Evolutionary conservation across 202 grass and related monocot genomes (phyloP).

Genomic region (Setaria italica): DNA sequence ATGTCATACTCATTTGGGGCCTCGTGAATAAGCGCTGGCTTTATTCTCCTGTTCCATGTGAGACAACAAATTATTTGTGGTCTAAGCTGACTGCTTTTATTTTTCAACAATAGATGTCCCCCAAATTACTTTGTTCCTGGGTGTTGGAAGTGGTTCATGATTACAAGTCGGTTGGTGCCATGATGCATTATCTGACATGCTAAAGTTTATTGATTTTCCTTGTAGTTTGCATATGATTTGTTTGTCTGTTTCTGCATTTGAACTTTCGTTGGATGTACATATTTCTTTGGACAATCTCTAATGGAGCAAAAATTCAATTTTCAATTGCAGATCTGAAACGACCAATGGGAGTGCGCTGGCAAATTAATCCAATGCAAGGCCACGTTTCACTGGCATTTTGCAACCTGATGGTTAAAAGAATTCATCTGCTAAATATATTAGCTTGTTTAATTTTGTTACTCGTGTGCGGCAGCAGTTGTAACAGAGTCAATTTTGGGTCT

Average conservation of each 20-base stretch:
- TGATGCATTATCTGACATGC: neutral
- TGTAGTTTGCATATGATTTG: neutral
- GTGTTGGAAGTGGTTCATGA: neutral
- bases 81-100: neutral
- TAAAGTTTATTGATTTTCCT: neutral
- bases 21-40: neutral
- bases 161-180: neutral
- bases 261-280: neutral
- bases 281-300: constrained; percentile 6
- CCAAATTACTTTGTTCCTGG: neutral
- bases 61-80: neutral
- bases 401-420: constrained; percentile 9
- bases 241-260: neutral
- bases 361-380: constrained; percentile 13
- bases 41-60: neutral
- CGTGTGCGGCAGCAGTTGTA: constrained; percentile 13
- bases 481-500: constrained; percentile 33
- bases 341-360: neutral
- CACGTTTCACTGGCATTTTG: neutral
- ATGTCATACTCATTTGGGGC: neutral
- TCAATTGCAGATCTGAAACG: constrained; percentile 38
- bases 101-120: neutral
- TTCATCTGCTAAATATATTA: constrained; percentile 25
- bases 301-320: constrained; percentile 21
- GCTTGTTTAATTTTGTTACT: constrained; percentile 10